Conservation (phyloP, 352 stramenopile genomes). For the Phytophthora ramorum region DNA sequence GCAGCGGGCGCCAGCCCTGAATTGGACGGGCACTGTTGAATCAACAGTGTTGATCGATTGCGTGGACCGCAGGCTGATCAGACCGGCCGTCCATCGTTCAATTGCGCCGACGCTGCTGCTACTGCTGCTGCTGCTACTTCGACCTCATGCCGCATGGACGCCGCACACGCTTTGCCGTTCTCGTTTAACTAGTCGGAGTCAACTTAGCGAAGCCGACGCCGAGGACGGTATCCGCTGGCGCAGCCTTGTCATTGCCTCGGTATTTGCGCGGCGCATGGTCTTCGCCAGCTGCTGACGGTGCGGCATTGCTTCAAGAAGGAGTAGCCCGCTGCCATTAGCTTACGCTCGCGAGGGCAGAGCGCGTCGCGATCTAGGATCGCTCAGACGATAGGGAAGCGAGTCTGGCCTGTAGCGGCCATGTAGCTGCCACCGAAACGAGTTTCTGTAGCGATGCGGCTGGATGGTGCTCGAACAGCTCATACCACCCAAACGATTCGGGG, state of each 20-base stretch:
- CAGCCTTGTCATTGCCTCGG: too few relatives aligned
- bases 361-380: too few relatives aligned
- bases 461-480: too few relatives aligned
- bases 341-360: too few relatives aligned
- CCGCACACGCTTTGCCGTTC: not conserved
- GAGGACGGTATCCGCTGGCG: too few relatives aligned
- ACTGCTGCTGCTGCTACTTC: not conserved
- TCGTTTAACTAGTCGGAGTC: conserved; percentile 10
- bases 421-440: too few relatives aligned
- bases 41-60: not conserved
- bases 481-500: too few relatives aligned
- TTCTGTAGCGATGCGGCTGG: too few relatives aligned
- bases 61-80: not conserved
- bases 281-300: not conserved
- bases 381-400: too few relatives aligned
- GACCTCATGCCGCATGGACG: conserved; percentile 11
- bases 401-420: too few relatives aligned
- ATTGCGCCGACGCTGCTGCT: not conserved
- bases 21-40: not conserved
- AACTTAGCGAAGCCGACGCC: conserved; percentile 8
- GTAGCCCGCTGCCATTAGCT: too few relatives aligned
- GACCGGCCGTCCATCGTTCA: not conserved
- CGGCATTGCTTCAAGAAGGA: too few relatives aligned
- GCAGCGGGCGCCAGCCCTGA: not conserved
- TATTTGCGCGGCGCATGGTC: not conserved